These are phyloP conservation scores for Dictyostelium brefeldianum DNA, from an alignment of 78 protist species.

Conservation along the genomic window DNA sequence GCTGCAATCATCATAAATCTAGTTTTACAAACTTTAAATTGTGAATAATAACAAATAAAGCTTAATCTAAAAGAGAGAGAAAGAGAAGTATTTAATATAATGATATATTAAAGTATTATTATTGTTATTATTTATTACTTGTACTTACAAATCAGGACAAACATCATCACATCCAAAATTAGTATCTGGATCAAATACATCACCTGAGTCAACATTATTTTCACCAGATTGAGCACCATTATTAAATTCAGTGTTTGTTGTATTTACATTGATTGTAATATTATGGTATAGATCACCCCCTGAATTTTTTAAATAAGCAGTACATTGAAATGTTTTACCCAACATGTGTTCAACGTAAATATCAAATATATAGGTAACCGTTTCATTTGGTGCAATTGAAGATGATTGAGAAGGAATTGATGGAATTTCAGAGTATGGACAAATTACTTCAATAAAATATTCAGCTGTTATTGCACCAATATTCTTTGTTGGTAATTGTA, in stretches of 20 bases:
- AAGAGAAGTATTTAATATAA: neutral
- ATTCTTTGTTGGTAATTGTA: neutral
- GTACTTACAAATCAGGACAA: constrained; percentile 21
- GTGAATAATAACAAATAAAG: neutral
- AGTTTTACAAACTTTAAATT: constrained; percentile 3
- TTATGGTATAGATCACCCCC: neutral
- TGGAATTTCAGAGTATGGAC: neutral
- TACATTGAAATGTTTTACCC: neutral
- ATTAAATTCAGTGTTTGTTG: constrained; percentile 14
- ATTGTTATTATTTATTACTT: neutral
- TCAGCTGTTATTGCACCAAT: constrained; percentile 15
- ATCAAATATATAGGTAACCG: neutral
- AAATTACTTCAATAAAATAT: neutral
- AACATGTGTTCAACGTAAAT: neutral
- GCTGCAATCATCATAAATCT: neutral
- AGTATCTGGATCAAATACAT: neutral
- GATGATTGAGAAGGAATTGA: neutral
- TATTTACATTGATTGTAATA: constrained; percentile 8
- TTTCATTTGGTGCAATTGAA: neutral
- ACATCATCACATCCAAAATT: constrained; percentile 37
- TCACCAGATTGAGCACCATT: neutral
- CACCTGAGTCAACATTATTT: neutral
- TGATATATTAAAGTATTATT: neutral
- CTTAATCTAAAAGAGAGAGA: neutral
- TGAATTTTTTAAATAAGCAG: neutral